phyloP scores from a whole-genome alignment of 2,329 filamentous ascomycete species.

The Verticillium zaregamsianum region DNA sequence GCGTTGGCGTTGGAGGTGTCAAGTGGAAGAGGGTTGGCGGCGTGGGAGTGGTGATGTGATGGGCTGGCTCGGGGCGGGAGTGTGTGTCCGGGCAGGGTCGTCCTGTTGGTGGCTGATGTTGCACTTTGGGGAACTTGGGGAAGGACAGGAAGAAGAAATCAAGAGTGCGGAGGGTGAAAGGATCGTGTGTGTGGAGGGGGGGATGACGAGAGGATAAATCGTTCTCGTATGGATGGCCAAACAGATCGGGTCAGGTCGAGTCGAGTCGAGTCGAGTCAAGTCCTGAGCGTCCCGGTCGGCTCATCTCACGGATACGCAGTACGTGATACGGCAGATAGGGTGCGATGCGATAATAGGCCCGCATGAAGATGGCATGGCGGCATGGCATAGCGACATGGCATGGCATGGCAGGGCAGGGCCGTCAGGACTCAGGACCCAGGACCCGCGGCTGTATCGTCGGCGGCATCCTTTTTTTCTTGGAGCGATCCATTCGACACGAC shows the following conservation, averaged over 20 bases:
- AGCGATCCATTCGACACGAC: not conserved
- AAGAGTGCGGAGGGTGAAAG: not conserved
- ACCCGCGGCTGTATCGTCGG: not conserved
- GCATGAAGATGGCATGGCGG: conserved; percentile 1
- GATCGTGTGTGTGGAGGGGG: not conserved
- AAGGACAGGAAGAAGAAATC: not conserved
- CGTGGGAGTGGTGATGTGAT: conserved; percentile 14
- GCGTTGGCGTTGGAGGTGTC: not conserved
- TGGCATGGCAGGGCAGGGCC: not conserved
- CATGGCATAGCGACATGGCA: not conserved
- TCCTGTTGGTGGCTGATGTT: not conserved
- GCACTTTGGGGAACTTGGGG: not conserved
- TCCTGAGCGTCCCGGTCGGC: not conserved
- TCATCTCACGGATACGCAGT: not conserved
- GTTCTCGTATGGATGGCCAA: not conserved
- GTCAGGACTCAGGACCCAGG: not conserved
- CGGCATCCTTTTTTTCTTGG: not conserved
- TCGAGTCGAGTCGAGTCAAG: not conserved
- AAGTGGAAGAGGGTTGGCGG: conserved; percentile 8
- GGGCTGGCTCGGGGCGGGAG: not conserved
- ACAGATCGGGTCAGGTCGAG: not conserved
- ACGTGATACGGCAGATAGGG: conserved; percentile 1
- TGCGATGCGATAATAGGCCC: conserved; percentile 2
- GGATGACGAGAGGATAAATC: not conserved
- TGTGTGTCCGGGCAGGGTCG: not conserved